phyloP scores from a whole-genome alignment of 176 grass and related monocot genomes.

The Raddia guianensis region DNA sequence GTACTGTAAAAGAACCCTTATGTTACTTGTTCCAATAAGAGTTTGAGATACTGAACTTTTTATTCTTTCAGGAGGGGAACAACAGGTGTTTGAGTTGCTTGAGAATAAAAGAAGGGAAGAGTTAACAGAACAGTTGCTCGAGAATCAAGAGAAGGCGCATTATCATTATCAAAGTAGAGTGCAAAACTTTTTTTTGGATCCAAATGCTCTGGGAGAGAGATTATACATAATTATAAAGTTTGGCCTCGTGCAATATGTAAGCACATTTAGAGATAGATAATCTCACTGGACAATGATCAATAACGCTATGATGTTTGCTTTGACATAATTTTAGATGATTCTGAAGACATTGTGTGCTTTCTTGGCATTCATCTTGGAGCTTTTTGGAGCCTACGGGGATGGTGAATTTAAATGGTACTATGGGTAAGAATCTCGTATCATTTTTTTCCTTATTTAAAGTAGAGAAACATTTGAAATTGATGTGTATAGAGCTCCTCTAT shows the following conservation, averaged over 20 bases:
- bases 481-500: not conserved
- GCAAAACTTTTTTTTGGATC: slow-evolving; percentile 58
- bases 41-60: not conserved
- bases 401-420: slow-evolving; percentile 93
- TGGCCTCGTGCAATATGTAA: slow-evolving; percentile 90
- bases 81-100: slow-evolving; percentile 65
- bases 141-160: slow-evolving; percentile 46
- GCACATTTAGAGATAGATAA: slow-evolving; percentile 22
- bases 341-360: slow-evolving; percentile 83
- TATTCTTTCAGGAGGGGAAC: slow-evolving; percentile 66
- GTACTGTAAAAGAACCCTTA: too few species aligned
- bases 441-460: not conserved
- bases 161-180: slow-evolving; percentile 18
- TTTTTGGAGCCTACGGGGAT: slow-evolving; percentile 80
- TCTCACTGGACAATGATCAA: not conserved
- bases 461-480: not conserved
- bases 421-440: slow-evolving; percentile 51
- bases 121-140: slow-evolving; percentile 56
- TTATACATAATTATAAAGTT: slow-evolving; percentile 87
- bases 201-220: slow-evolving; percentile 58
- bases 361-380: slow-evolving; percentile 76
- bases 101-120: slow-evolving; percentile 63
- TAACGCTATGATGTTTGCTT: slow-evolving; percentile 19
- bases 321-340: slow-evolving; percentile 65
- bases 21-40: not conserved